Conservation (phyloP, 2,329 filamentous ascomycete species). For the Aspergillus eucalypticola region DNA sequence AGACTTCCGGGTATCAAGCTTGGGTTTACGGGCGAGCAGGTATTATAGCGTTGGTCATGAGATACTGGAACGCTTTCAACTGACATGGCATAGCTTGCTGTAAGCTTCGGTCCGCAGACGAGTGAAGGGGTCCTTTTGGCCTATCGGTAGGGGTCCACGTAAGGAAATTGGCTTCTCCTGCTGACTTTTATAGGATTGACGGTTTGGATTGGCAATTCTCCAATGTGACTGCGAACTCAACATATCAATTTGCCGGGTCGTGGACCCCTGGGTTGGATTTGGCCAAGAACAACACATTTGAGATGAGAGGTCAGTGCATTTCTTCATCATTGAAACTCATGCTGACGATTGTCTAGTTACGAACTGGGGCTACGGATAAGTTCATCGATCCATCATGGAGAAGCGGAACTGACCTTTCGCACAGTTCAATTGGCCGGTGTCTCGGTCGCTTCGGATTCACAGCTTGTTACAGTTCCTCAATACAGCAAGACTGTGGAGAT, state of each 20-base stretch:
- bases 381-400: slow-evolving; percentile 2
- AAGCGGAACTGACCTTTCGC: slow-evolving; percentile 18
- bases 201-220: slow-evolving; percentile 63
- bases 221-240: slow-evolving; percentile 59
- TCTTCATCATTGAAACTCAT: neutral
- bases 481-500: slow-evolving; percentile 45
- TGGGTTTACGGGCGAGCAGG: slow-evolving; percentile 55
- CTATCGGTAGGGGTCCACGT: slow-evolving; percentile 40
- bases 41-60: slow-evolving; percentile 12
- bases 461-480: slow-evolving; percentile 47
- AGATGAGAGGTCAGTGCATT: slow-evolving; percentile 48
- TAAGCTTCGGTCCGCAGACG: slow-evolving; percentile 57
- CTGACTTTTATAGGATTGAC: slow-evolving; percentile 44
- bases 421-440: slow-evolving; percentile 57
- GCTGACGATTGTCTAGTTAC: slow-evolving; percentile 44
- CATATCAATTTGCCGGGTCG: slow-evolving; percentile 57
- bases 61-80: neutral
- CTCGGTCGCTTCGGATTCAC: slow-evolving; percentile 49
- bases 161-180: too few relatives aligned
- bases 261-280: slow-evolving; percentile 49
- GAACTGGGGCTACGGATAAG: slow-evolving; percentile 60
- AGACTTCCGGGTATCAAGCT: slow-evolving; percentile 56
- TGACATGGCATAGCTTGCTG: slow-evolving; percentile 41
- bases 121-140: slow-evolving; percentile 54
- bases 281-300: slow-evolving; percentile 52